Base-by-base conservation (phyloP, 768 basidiomycete species). In the Lactifluus piperatus region DNA sequence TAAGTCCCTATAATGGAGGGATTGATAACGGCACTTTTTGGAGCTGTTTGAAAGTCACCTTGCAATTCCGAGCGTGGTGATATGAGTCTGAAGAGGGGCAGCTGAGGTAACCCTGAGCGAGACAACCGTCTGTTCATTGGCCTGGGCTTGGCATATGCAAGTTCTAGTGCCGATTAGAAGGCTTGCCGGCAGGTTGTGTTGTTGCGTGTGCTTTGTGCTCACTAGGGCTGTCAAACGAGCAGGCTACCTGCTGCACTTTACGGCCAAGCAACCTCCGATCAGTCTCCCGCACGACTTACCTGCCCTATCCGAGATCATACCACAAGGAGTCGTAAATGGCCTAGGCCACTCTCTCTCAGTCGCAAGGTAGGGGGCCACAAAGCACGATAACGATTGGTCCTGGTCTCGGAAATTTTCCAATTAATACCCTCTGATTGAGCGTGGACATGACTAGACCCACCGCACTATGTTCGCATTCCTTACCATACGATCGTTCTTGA, bases 351-450 rank as follows among this genome's bases (percentile, higher is more conserved):
- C 30, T 44, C 26, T n/a, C 56, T 26, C 14, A 36, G 27, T 20
- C 41, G 41, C n/a, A 37, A 29, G 44, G 48, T 34, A 60, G 47
- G 46, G 43, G 36, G 26, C 29, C 30, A 32, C 37, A 30, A n/a
- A 34, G n/a, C 52, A 59, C 32, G 47, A 50, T 26, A 43, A 36
- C 30, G n/a, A 37, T 24, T n/a, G 6, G 32, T 20, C 54, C 54
- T 44, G 37, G 48, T 43, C 11, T 29, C 36, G 43, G 41, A 50
- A 20, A 29, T 5, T 14, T 16, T 41, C 27, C 4, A n/a, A 41
- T 20, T 7, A 44, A 76, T 49, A 36, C 79, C 85, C 85, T 75
- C 64, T 88, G 48, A 29, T 49, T 54, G 52, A 49, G 26, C 30
- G 10, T 30, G 36, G 48, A 44, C 39, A 54, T 43, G 18, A 45